Base-by-base conservation (phyloP, 1,284 basidiomycete genomes). In the Trichosporon ovoides region DNA sequence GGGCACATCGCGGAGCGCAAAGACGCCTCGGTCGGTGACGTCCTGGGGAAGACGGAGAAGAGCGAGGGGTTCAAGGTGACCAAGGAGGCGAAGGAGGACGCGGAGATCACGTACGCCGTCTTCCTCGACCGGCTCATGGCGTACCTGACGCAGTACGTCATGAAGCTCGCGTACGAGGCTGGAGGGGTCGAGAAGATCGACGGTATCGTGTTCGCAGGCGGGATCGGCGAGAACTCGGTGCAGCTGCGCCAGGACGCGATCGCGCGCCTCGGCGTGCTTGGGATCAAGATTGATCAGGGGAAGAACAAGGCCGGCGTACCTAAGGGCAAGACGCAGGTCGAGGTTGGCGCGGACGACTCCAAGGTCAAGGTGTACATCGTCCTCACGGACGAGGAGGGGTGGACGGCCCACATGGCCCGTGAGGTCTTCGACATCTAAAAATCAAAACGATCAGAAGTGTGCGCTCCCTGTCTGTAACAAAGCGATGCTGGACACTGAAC, bases 181-280 rank as follows among this genome's bases (percentile, higher is more conserved):
- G 50, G 64, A 1, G 63, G 67, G 18, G 60, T 68, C 11, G 65
- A 24, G 55, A 77, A 62, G 14, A 83, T 91, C 7, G 87, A 91
- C 71, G 89, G 86, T 3, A 72, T 93, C 31, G 88, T 92, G 10
- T 93, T 94, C 71, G 82, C 88, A 0, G 91, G 90, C 4, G 90
- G 90, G 0, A 89, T 94, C 55, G 91, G 91, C 0, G 91, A 94
- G 77, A 81, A 81, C 65, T 83, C 85, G 53, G 78, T 76, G 7
- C 79, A 83, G 61, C 73, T 94, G 58, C 77, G 91, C 38, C 71
- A 77, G 46, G 83, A 83, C 28, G 80, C 92, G 12, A 79, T 78
- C 16, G 71, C 80, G 36, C 78, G 81, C 46, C 78, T 87, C 20
- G 65, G 57, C 20, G 88, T 84, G 72, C 70, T 91, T 24, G 87